These are phyloP conservation scores for Elsinoe australis DNA, from an alignment of 2,329 filamentous ascomycete species.

Conservation along the genomic window DNA sequence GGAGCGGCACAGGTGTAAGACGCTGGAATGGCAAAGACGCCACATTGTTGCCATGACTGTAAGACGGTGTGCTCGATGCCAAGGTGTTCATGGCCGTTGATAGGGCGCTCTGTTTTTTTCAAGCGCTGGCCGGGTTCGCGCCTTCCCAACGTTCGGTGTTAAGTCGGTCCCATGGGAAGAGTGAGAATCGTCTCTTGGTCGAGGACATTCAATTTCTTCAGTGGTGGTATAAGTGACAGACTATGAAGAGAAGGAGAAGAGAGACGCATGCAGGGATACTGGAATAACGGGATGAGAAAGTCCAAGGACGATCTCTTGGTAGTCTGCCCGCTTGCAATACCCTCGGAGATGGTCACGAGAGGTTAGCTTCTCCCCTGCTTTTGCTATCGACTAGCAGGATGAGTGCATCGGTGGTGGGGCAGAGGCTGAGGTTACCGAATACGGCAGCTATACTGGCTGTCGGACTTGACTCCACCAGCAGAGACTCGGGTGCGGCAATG, in stretches of 20 bases:
- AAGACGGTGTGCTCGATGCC: slow-evolving; percentile 13
- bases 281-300: not conserved
- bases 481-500: slow-evolving; percentile 3
- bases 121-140: slow-evolving; percentile 6
- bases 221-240: slow-evolving; percentile 2
- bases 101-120: not conserved
- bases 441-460: not conserved
- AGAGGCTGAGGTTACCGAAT: no score
- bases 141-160: slow-evolving; percentile 10
- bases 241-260: not conserved
- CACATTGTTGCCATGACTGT: slow-evolving; percentile 11
- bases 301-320: slow-evolving; percentile 12
- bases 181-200: no score
- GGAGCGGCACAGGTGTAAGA: not conserved
- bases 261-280: not conserved
- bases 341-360: not conserved
- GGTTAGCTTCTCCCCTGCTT: slow-evolving; percentile 16
- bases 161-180: slow-evolving; percentile 7
- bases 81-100: slow-evolving; percentile 13
- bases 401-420: no score
- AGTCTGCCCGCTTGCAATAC: slow-evolving; percentile 3
- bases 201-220: no score
- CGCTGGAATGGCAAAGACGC: not conserved
- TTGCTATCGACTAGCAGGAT: not conserved
- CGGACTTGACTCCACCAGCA: no score